Evolutionary conservation across 371 early-diverging fungal species (phyloP).

Genomic region (Batkoa obscura): DNA sequence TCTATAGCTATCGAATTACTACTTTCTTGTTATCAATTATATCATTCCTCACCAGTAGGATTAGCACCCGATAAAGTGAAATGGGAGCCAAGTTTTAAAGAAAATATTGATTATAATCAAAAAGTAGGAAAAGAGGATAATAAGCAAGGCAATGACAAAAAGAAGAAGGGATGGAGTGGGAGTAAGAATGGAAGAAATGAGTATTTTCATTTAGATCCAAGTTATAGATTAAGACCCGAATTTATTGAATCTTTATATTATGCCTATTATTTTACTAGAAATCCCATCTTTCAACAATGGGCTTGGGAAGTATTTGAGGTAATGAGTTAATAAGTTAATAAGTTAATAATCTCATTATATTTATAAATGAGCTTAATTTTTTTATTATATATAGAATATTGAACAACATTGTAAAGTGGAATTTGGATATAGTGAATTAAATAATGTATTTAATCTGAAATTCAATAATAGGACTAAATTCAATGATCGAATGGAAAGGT

Average conservation of each 20-base stretch:
- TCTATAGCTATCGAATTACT: not conserved
- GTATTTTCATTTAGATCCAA: no score
- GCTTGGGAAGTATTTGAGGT: slow-evolving; percentile 25
- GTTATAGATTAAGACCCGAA: slow-evolving; percentile 17
- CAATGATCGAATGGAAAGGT: slow-evolving; percentile 12
- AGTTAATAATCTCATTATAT: slow-evolving; percentile 17
- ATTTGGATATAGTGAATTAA: slow-evolving; percentile 35
- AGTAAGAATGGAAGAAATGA: no score
- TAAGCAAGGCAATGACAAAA: no score
- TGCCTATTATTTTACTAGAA: slow-evolving; percentile 49
- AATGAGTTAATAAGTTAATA: not conserved
- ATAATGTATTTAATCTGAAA: slow-evolving; percentile 24
- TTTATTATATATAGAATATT: slow-evolving; percentile 17
- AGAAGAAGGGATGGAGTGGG: no score
- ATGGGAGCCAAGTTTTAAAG: not conserved
- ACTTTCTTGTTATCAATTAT: not conserved
- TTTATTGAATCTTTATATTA: slow-evolving; percentile 60
- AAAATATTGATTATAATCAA: not conserved
- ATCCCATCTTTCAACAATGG: slow-evolving; percentile 46
- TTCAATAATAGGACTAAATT: slow-evolving; percentile 6
- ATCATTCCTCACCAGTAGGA: slow-evolving; percentile 17
- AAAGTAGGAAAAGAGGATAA: not conserved
- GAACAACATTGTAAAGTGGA: slow-evolving; percentile 35
- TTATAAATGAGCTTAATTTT: no score
- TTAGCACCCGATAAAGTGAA: slow-evolving; percentile 30